These are phyloP conservation scores for Lachnellula suecica DNA, from an alignment of 2,329 filamentous ascomycete genomes.

Conservation along the genomic window DNA sequence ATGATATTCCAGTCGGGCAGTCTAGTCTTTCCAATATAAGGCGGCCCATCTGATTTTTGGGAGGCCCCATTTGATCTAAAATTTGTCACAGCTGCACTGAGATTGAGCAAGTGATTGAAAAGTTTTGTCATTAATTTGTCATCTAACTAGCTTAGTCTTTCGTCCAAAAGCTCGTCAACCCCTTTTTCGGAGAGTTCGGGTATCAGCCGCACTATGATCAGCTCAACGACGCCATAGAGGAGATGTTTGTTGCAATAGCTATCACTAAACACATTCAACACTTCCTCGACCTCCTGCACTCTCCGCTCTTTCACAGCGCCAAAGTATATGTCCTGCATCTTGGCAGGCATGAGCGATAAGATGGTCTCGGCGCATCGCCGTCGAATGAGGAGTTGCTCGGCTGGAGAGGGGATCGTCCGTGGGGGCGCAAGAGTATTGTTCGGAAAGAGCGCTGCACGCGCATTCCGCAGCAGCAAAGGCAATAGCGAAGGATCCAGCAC, in stretches of 20 bases:
- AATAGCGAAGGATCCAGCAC: conserved; percentile 64
- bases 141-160: conserved; percentile 54
- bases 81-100: neutral
- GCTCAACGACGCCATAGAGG: conserved; percentile 78
- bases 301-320: conserved; percentile 40
- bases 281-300: conserved; percentile 42
- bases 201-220: conserved; percentile 76
- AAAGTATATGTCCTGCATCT: conserved; percentile 35
- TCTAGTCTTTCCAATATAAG: conserved; percentile 25
- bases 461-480: conserved; percentile 65
- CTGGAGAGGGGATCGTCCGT: conserved; percentile 58
- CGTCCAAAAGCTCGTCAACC: conserved; percentile 70
- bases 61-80: conserved; percentile 27
- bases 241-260: conserved; percentile 92
- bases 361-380: conserved; percentile 64
- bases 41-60: conserved; percentile 28
- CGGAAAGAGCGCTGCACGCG: conserved; percentile 81
- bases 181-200: conserved; percentile 78
- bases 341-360: conserved; percentile 43
- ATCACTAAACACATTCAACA: conserved; percentile 76
- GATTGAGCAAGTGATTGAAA: neutral
- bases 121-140: neutral
- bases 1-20: conserved; percentile 16
- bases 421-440: conserved; percentile 73
- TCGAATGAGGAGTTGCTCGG: conserved; percentile 61